Base-by-base conservation (phyloP, 2,329 filamentous ascomycete genomes). In the Exophiala calicioides region DNA sequence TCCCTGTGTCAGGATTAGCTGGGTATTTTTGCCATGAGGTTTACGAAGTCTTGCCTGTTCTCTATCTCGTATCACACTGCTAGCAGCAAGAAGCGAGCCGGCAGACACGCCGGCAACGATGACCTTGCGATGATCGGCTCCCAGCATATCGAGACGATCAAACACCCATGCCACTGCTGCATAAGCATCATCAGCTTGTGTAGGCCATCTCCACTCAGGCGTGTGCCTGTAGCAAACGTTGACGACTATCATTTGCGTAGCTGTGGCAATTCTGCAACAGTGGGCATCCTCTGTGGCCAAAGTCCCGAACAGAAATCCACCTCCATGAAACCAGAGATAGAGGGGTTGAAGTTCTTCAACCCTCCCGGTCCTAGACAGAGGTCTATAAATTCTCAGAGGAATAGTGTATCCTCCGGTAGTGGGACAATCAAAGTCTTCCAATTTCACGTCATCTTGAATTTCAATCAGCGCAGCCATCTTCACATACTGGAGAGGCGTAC, bases 41-140 rank as follows among this genome's bases (percentile, higher is more conserved):
- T 43, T 20, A 29, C n/a, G n/a, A n/a, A n/a, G n/a, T n/a, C n/a
- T n/a, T n/a, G n/a, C n/a, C n/a, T n/a, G n/a, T n/a, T n/a, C 36
- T 10, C 20, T 15, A 26, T 26, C 16, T 21, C 8, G 36, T 24
- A 39, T 6, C 13, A 23, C 36, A 4, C 23, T 21, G 15, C 16
- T 18, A 4, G 38, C 38, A 7, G 23, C n/a, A 12, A 41, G 26
- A 7, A 29, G 15, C 7, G 23, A 71, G 0, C 84, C 84, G 0
- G 85, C 84, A 2, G 78, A 82, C 62, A 90, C 82, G 19, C 87
- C 87, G 83, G 84, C 89, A 47, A 91, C 84, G 0, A 86, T 90
- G 4, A 90, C 85, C 63, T 85, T 86, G n/a, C 74, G 71, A 0
- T 86, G 83, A 61, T 91, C 86, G 10, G 88, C 88, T 6, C 88